Evolutionary conservation across 2,329 filamentous ascomycete genomes (phyloP).

Genomic region (Colletotrichum phormii): DNA sequence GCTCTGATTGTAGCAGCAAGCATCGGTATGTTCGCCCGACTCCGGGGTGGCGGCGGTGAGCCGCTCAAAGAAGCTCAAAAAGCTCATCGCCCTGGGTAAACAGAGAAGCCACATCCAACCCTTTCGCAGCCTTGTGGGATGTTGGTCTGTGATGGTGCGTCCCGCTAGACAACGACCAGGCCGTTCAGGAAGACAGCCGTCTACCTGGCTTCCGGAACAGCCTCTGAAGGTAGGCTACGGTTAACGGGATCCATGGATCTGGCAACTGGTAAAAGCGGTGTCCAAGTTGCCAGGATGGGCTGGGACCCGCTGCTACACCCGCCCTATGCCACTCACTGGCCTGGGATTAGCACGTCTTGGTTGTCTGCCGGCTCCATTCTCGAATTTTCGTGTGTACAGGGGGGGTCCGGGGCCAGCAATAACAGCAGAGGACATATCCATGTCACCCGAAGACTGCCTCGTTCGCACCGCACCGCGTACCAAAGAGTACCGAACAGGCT

Average conservation of each 20-base stretch:
- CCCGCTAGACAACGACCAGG: conserved; percentile 20
- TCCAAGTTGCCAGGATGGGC: conserved; percentile 25
- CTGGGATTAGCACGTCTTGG: conserved; percentile 31
- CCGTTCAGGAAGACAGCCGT: conserved; percentile 25
- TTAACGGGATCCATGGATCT: conserved; percentile 29
- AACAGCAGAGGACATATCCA: conserved; percentile 34
- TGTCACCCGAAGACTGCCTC: conserved; percentile 33
- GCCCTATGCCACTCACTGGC: conserved; percentile 27
- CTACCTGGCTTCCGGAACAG: conserved; percentile 35
- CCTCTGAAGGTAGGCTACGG: conserved; percentile 14
- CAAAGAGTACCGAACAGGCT: conserved; percentile 26
- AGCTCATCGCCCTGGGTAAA: background rate
- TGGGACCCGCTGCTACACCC: conserved; percentile 33
- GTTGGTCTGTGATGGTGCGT: conserved; percentile 17
- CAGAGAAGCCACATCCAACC: background rate
- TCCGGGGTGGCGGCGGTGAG: background rate
- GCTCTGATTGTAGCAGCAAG: background rate
- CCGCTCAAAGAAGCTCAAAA: background rate
- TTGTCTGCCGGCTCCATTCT: conserved; percentile 31
- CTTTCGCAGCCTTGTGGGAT: conserved; percentile 11
- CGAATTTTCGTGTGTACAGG: conserved; percentile 33
- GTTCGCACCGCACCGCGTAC: conserved; percentile 28
- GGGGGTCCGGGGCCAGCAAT: conserved; percentile 23
- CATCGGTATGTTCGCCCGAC: background rate
- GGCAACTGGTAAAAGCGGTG: conserved; percentile 36